phyloP scores from a whole-genome alignment of 495 filamentous ascomycete species.

The Cladorrhinum samala region DNA sequence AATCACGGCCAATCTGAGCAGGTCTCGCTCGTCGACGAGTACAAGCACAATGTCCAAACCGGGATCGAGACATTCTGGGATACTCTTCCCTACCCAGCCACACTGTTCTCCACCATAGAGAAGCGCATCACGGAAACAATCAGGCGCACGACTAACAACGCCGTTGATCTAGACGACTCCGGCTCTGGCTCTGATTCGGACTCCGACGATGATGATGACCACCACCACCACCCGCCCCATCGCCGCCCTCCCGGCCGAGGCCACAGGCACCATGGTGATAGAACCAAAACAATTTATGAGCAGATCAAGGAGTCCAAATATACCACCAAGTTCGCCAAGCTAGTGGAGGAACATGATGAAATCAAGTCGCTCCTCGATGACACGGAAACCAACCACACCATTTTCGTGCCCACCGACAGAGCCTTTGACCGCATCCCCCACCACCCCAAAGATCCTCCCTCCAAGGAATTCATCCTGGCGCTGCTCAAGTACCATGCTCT shows the following conservation, averaged over 20 bases:
- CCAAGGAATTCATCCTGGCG: slow-evolving; percentile 58
- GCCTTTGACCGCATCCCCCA: slow-evolving; percentile 66
- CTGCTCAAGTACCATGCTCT: slow-evolving; percentile 67
- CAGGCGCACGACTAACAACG: slow-evolving; percentile 6
- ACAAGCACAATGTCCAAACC: not conserved
- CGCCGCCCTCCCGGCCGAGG: not conserved
- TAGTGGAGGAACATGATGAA: slow-evolving; percentile 64
- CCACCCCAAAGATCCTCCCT: slow-evolving; percentile 42
- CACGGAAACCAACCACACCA: slow-evolving; percentile 62
- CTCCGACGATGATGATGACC: not conserved
- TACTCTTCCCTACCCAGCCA: slow-evolving; percentile 12
- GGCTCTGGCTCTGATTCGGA: not conserved
- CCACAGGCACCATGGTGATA: slow-evolving; percentile 24
- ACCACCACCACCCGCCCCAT: not conserved
- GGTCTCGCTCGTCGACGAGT: slow-evolving; percentile 12
- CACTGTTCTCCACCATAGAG: slow-evolving; percentile 11
- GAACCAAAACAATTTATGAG: slow-evolving; percentile 71
- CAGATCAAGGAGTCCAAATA: slow-evolving; percentile 66
- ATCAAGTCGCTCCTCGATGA: slow-evolving; percentile 65
- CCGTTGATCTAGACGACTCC: slow-evolving; percentile 34
- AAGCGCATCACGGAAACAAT: slow-evolving; percentile 10
- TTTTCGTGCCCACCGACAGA: slow-evolving; percentile 72
- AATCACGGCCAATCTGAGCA: slow-evolving; percentile 42
- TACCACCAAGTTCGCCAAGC: slow-evolving; percentile 65
- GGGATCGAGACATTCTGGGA: slow-evolving; percentile 16